Conservation (phyloP, 2,329 filamentous ascomycete species). For the Lasiodiplodia theobromae region DNA sequence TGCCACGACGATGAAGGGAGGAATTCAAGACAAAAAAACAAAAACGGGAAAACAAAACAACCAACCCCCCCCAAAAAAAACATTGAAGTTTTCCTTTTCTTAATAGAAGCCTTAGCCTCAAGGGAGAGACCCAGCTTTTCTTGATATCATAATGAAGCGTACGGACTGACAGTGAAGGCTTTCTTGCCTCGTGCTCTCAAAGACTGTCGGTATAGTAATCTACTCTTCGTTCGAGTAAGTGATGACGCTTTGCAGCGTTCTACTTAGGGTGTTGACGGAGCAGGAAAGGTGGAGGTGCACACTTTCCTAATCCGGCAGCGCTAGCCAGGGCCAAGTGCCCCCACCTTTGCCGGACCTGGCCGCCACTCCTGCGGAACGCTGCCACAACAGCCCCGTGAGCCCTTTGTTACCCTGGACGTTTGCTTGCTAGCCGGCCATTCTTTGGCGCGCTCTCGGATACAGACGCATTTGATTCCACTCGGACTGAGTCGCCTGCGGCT, state of each 20-base stretch:
- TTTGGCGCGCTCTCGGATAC: neutral
- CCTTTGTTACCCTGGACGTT: neutral
- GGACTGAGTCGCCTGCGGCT: neutral
- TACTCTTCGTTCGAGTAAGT: too few species aligned
- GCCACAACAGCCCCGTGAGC: neutral
- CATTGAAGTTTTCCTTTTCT: too few species aligned
- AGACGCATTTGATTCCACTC: neutral
- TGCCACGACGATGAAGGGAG: neutral
- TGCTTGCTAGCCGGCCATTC: neutral
- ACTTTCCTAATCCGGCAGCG: conserved; percentile 4
- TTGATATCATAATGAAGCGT: too few species aligned
- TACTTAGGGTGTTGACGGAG: neutral
- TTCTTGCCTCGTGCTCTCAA: too few species aligned
- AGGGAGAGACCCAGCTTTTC: too few species aligned
- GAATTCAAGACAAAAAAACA: neutral
- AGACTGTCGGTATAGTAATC: too few species aligned
- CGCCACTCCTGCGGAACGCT: conserved; percentile 13
- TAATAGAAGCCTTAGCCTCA: too few species aligned
- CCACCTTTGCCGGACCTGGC: conserved; percentile 9
- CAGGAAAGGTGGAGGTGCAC: conserved; percentile 1
- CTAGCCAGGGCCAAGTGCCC: conserved; percentile 4
- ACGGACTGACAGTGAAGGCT: too few species aligned
- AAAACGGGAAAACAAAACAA: too few species aligned
- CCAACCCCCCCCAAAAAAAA: too few species aligned
- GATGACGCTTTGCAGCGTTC: neutral